phyloP scores from a whole-genome alignment of 1,284 basidiomycete genomes.

The Rhodotorula sp. region DNA sequence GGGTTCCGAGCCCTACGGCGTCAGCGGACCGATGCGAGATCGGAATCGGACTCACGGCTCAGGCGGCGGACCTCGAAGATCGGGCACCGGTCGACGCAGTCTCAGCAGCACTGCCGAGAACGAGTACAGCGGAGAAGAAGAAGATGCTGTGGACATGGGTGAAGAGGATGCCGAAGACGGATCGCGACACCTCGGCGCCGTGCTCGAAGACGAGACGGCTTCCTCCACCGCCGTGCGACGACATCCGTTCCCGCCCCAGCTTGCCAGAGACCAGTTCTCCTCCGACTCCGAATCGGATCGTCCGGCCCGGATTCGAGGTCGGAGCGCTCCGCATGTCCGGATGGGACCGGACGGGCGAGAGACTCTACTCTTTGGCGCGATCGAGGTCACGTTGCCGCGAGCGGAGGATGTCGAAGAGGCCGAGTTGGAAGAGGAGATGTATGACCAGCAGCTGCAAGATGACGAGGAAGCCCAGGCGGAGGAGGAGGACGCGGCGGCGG shows the following conservation, averaged over 20 bases:
- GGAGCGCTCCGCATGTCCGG: slow-evolving; percentile 38
- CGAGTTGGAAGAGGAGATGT: slow-evolving; percentile 11
- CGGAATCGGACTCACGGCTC: slow-evolving; percentile 9
- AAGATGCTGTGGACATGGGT: background rate
- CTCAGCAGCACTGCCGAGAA: slow-evolving; percentile 6
- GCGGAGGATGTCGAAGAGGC: slow-evolving; percentile 24
- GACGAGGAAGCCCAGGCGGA: background rate
- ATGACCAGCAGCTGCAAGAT: background rate
- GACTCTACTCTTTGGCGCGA: slow-evolving; percentile 39
- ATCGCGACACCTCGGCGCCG: background rate
- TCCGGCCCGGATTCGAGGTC: slow-evolving; percentile 18
- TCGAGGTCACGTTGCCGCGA: slow-evolving; percentile 35
- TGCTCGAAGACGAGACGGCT: background rate
- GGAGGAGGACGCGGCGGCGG: background rate
- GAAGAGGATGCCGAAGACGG: background rate
- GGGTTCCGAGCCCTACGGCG: slow-evolving; percentile 24
- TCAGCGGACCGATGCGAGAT: slow-evolving; percentile 10
- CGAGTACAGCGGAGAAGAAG: background rate
- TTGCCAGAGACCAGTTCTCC: background rate
- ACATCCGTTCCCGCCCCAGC: background rate
- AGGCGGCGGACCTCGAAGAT: background rate
- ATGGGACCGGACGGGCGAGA: slow-evolving; percentile 38
- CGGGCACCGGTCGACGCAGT: background rate
- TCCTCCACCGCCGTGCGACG: background rate
- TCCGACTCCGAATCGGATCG: background rate